A percentile compares a stretch with the other conserved stretches of the same genome.
These are phyloP conservation scores for Microdochium trichocladiopsis DNA, from an alignment of 2,329 filamentous ascomycete genomes.

Conservation along the genomic window DNA sequence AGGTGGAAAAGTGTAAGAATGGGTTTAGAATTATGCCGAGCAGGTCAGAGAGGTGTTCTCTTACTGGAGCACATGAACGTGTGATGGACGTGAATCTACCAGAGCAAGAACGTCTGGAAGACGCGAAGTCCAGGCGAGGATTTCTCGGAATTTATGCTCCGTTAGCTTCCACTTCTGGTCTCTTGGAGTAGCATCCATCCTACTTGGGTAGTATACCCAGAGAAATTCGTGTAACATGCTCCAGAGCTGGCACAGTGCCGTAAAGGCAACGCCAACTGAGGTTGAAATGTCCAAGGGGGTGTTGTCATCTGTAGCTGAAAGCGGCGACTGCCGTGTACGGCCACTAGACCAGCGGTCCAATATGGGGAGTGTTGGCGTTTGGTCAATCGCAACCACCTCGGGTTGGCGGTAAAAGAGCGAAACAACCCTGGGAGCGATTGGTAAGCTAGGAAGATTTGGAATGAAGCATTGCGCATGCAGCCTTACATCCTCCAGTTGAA, in stretches of 20 bases:
- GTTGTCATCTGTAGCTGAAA: neutral
- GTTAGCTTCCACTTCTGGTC: constrained; percentile 16
- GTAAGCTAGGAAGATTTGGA: too few species aligned
- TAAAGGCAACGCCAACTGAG: constrained; percentile 19
- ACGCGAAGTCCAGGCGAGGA: constrained; percentile 27
- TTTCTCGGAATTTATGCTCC: constrained; percentile 29
- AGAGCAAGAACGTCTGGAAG: constrained; percentile 18
- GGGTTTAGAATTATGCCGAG: too few species aligned
- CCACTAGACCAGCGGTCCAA: constrained; percentile 4
- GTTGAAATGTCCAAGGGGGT: neutral
- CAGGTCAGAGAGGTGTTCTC: constrained; percentile 4
- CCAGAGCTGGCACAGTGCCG: constrained; percentile 27
- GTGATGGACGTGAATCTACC: constrained; percentile 17
- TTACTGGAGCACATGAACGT: constrained; percentile 29
- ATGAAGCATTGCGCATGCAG: too few species aligned
- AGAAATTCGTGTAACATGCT: constrained; percentile 22
- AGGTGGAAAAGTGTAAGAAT: neutral
- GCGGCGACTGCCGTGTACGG: neutral
- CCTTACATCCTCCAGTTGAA: constrained; percentile 32
- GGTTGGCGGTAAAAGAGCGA: constrained; percentile 25
- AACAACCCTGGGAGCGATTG: constrained; percentile 16
- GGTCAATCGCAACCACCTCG: constrained; percentile 13
- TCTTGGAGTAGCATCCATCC: constrained; percentile 4
- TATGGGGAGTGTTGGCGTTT: constrained; percentile 11
- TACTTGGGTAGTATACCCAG: constrained; percentile 18